These are phyloP conservation scores for Pseudogymnoascus sp. DNA, from an alignment of 2,329 filamentous ascomycete species.

Conservation along the genomic window DNA sequence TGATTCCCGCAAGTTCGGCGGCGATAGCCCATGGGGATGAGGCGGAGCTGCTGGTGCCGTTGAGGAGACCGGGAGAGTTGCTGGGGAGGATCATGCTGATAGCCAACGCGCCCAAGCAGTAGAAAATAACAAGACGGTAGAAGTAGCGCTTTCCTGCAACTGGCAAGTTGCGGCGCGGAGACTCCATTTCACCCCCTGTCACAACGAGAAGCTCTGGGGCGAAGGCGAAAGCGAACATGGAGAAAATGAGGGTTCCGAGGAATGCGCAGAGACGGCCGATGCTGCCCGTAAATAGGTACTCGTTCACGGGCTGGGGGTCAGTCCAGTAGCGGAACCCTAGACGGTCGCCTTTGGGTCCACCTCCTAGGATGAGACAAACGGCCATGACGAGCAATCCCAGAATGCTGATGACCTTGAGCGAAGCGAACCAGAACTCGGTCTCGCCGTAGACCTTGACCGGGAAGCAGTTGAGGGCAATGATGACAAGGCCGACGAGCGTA, in stretches of 20 bases:
- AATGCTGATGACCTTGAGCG: constrained; percentile 27
- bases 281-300: constrained; percentile 32
- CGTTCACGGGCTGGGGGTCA: constrained; percentile 37
- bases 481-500: constrained; percentile 32
- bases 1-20: constrained; percentile 41
- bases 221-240: constrained; percentile 43
- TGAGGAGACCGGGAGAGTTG: constrained; percentile 41
- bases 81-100: constrained; percentile 53
- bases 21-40: constrained; percentile 43
- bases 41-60: constrained; percentile 45
- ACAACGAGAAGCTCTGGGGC: constrained; percentile 46
- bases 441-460: constrained; percentile 52
- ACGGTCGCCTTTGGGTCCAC: constrained; percentile 22
- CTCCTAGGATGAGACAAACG: constrained; percentile 29
- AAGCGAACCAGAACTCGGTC: constrained; percentile 44
- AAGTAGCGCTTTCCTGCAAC: constrained; percentile 52
- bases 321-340: constrained; percentile 42
- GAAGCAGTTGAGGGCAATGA: constrained; percentile 32
- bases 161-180: constrained; percentile 50
- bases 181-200: constrained; percentile 50
- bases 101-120: constrained; percentile 48
- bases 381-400: constrained; percentile 26
- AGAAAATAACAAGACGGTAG: constrained; percentile 55
- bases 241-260: constrained; percentile 38
- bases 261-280: constrained; percentile 46